Evolutionary conservation across 2,329 filamentous ascomycete species (phyloP).

Genomic region (Geosmithia putterillii): DNA sequence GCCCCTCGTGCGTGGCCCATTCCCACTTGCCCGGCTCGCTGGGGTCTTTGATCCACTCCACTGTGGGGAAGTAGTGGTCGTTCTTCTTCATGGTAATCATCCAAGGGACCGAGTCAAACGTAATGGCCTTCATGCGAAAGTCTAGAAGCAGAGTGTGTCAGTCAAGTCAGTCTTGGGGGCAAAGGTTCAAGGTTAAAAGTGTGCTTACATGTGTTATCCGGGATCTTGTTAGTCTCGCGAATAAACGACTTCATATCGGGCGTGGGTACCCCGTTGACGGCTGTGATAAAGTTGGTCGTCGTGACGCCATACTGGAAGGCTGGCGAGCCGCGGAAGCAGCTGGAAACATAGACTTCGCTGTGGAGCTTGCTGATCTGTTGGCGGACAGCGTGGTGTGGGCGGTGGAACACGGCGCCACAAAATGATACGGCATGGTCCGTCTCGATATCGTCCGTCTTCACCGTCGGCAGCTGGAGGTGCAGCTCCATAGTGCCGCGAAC

Average conservation of each 20-base stretch:
- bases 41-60: slow-evolving; percentile 56
- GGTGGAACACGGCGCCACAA: slow-evolving; percentile 86
- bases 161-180: neutral
- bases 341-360: slow-evolving; percentile 91
- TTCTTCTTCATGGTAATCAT: slow-evolving; percentile 99
- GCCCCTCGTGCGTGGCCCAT: slow-evolving; percentile 46
- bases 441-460: slow-evolving; percentile 80
- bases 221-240: slow-evolving; percentile 70
- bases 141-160: slow-evolving; percentile 30
- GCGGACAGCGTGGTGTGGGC: slow-evolving; percentile 88
- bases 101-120: slow-evolving; percentile 97
- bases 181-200: neutral
- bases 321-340: slow-evolving; percentile 69
- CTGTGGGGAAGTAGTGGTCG: slow-evolving; percentile 79
- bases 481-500: slow-evolving; percentile 77
- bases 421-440: slow-evolving; percentile 88
- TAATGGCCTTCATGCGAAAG: slow-evolving; percentile 94
- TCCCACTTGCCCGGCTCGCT: slow-evolving; percentile 49
- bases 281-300: slow-evolving; percentile 94
- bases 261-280: slow-evolving; percentile 82
- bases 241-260: slow-evolving; percentile 74
- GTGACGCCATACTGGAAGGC: slow-evolving; percentile 85
- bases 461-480: slow-evolving; percentile 66
- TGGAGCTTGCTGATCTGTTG: slow-evolving; percentile 97
- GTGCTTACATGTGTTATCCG: slow-evolving; percentile 76